These are phyloP conservation scores for Rosa chinensis DNA, from an alignment of 306 rosid genomes.

Conservation along the genomic window DNA sequence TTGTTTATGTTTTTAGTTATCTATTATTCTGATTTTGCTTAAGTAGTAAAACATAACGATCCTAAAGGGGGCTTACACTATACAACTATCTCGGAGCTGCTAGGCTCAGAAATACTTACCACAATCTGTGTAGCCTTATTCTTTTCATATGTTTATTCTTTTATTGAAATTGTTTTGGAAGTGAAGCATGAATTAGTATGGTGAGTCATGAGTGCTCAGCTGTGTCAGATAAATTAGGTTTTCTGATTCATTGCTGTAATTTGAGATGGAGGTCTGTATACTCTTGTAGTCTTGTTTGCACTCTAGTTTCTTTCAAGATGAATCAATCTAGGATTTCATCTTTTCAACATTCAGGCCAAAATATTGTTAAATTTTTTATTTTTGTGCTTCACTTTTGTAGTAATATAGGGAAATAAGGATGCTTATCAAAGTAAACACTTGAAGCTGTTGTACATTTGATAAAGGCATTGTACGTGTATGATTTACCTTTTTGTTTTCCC, in stretches of 20 bases:
- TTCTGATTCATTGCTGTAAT: neutral
- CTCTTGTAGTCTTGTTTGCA: neutral
- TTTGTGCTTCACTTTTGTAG: neutral
- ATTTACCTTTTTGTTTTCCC: neutral
- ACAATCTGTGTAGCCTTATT: neutral
- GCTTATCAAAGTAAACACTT: neutral
- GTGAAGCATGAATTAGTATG: constrained; percentile 2
- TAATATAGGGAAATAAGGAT: neutral
- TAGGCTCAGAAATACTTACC: neutral
- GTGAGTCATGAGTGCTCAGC: neutral
- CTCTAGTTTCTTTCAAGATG: neutral
- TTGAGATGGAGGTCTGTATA: neutral
- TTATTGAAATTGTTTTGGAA: neutral
- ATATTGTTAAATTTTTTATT: neutral
- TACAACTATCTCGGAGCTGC: constrained; percentile 8
- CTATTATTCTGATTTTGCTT: no score
- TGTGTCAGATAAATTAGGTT: neutral
- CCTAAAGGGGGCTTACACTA: no score
- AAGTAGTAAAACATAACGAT: no score
- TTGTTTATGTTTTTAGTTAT: no score
- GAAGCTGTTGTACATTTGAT: neutral
- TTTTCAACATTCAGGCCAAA: neutral
- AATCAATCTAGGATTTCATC: neutral
- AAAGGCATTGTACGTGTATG: neutral
- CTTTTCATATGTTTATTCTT: constrained; percentile 1